Evolutionary conservation across 2,329 filamentous ascomycete species (phyloP).

Genomic region (Nemania abortiva): DNA sequence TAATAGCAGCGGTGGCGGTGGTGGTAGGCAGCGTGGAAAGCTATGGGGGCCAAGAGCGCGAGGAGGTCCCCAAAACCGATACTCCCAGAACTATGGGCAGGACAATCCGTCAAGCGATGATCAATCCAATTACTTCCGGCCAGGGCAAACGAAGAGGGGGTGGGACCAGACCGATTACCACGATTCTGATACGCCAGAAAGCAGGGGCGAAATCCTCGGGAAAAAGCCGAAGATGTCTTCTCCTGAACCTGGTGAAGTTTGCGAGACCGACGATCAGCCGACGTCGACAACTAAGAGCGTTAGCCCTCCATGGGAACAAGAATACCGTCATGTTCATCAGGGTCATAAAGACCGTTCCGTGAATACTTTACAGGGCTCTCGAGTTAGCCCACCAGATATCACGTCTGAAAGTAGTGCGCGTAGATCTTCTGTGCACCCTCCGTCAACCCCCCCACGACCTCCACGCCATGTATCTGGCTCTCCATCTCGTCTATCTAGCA

Average conservation of each 20-base stretch:
- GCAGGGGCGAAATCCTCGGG: background rate
- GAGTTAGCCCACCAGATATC: background rate
- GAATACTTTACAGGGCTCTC: constrained; percentile 12
- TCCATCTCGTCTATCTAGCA: constrained; percentile 19
- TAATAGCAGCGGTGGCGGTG: background rate
- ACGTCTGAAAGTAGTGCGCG: background rate
- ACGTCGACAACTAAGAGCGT: constrained; percentile 18
- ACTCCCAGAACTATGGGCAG: constrained; percentile 28
- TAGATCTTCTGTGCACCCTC: constrained; percentile 9
- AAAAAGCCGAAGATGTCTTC: constrained; percentile 43
- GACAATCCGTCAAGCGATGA: constrained; percentile 5
- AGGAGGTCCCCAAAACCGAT: constrained; percentile 14
- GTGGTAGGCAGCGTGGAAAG: constrained; percentile 33
- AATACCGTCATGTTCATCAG: constrained; percentile 8
- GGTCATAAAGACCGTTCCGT: background rate
- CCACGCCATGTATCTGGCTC: constrained; percentile 6
- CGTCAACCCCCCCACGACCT: constrained; percentile 29
- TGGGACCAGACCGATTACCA: constrained; percentile 37
- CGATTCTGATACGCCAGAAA: constrained; percentile 16
- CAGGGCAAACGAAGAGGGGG: constrained; percentile 40
- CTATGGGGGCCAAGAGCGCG: constrained; percentile 21
- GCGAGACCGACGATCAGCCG: constrained; percentile 34
- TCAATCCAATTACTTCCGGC: constrained; percentile 10
- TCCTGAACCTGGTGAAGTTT: constrained; percentile 48
- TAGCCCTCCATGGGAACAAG: constrained; percentile 24